These are phyloP conservation scores for Oryza glumipatula DNA, from an alignment of 176 grass and related monocot species.

Conservation along the genomic window DNA sequence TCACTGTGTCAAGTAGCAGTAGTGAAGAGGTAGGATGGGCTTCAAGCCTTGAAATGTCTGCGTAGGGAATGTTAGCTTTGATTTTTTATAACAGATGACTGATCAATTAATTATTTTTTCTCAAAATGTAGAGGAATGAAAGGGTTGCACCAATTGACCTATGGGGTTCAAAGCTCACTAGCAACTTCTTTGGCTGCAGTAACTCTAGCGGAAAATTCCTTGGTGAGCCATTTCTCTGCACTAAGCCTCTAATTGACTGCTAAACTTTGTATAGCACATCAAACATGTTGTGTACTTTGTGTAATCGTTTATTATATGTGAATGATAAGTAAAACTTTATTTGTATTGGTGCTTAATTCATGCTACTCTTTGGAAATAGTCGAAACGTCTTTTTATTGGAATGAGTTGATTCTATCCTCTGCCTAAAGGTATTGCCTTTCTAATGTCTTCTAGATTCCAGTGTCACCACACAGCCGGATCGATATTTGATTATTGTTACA, in stretches of 20 bases:
- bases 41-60: neutral
- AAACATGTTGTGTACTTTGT: neutral
- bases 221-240: conserved; percentile 39
- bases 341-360: neutral
- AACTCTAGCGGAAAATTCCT: conserved; percentile 67
- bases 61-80: conserved; percentile 24
- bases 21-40: conserved; percentile 1
- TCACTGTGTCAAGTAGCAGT: neutral
- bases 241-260: neutral
- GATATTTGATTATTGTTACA: conserved; percentile 92
- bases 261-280: neutral
- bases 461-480: conserved; percentile 49
- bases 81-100: conserved; percentile 5
- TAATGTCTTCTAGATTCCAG: conserved; percentile 54
- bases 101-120: conserved; percentile 17
- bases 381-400: neutral
- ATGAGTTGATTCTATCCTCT: neutral
- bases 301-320: neutral
- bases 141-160: conserved; percentile 39
- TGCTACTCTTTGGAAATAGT: neutral
- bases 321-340: conserved; percentile 19
- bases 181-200: conserved; percentile 74
- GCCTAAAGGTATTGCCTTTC: conserved; percentile 25
- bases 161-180: conserved; percentile 70
- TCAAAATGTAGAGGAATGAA: conserved; percentile 48